Base-by-base conservation (phyloP, 2,329 filamentous ascomycete species). In the Coniochaeta ligniaria region DNA sequence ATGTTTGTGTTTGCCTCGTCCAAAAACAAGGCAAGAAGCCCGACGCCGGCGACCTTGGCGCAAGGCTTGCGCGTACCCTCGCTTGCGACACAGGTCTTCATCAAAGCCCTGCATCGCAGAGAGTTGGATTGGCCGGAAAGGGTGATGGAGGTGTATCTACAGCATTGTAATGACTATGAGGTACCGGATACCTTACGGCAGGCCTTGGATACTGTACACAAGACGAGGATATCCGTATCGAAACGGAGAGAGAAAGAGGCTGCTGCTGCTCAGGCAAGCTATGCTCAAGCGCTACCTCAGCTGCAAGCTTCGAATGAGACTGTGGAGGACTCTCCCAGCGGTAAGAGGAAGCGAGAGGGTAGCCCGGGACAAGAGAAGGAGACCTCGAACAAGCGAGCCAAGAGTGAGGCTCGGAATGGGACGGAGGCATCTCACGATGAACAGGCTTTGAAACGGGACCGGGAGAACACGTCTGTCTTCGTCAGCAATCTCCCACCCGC, bases 151-250 rank as follows among this genome's bases (percentile, higher is more conserved):
- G 80, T 92, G 54, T 93, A 90, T 67, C 74, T 88, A 54, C 84
- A 87, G 62, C 90, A 94, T 71, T 96, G 93, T 71, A 92, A 96
- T 72, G 91, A 96, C 68, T 93, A 96, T 68, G 94, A 97, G 73
- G 85, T 87, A 60, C 87, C 91, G 0, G 81, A 89, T 28, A 87
- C 87, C 57, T 80, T 97, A 8, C 88, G 92, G 60, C 81, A 82
- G 65, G 91, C 90, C 6, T 80, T 91, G 17, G 86, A 96, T 63
- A 84, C 87, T 62, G 86, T 90, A 9, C 85, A 92, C 65, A 88
- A 89, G 69, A 82, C 86, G 3, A 82, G 78, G 62, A 91, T 86
- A 70, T 79, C 76, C 43, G 81, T 92, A 55, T 79, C 78, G 45
- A 85, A 81, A 68, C 86, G 86, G 62, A 83, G 89, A 47, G 83